Percentiles rank a stretch among this genome's conserved stretches.
phyloP scores from a whole-genome alignment of 2,329 filamentous ascomycete genomes.

The Apiospora sp. region DNA sequence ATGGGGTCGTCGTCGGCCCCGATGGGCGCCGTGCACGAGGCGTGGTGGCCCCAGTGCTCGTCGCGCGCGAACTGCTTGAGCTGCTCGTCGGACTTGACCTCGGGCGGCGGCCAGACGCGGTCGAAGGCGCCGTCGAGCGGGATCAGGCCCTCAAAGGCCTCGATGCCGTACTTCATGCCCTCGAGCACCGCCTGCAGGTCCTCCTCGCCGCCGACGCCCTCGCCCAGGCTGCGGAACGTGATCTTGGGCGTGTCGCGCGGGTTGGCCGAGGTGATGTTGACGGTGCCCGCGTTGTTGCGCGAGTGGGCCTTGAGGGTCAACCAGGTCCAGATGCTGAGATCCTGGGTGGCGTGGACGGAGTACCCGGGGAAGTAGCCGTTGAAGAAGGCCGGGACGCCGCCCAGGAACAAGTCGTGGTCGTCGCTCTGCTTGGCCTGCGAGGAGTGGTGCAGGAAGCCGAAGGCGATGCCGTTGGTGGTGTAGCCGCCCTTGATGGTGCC shows the following conservation, averaged over 20 bases:
- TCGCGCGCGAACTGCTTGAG: slow-evolving; percentile 55
- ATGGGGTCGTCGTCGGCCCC: slow-evolving; percentile 60
- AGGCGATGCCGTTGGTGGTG: slow-evolving; percentile 39
- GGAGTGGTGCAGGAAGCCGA: slow-evolving; percentile 37
- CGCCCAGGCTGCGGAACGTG: slow-evolving; percentile 61
- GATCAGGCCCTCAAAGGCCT: slow-evolving; percentile 44
- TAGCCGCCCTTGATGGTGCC: slow-evolving; percentile 36
- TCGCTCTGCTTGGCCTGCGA: slow-evolving; percentile 28
- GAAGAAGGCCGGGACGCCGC: slow-evolving; percentile 62
- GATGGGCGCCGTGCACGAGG: slow-evolving; percentile 61
- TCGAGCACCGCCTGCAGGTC: slow-evolving; percentile 54
- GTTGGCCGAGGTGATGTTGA: slow-evolving; percentile 51
- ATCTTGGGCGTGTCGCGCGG: slow-evolving; percentile 43
- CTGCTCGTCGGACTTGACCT: slow-evolving; percentile 49
- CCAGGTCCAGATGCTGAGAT: slow-evolving; percentile 51
- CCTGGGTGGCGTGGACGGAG: slow-evolving; percentile 51
- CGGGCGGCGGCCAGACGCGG: slow-evolving; percentile 47
- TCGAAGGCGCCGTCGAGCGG: slow-evolving; percentile 50
- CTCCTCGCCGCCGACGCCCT: slow-evolving; percentile 43
- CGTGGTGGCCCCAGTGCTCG: slow-evolving; percentile 45
- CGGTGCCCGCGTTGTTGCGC: slow-evolving; percentile 50
- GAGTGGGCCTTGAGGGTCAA: slow-evolving; percentile 62
- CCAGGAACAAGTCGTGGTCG: slow-evolving; percentile 60
- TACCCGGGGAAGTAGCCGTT: slow-evolving; percentile 65
- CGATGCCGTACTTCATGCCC: slow-evolving; percentile 55